phyloP scores from a whole-genome alignment of 2,329 filamentous ascomycete species.

The Ophiostoma pallidulum region DNA sequence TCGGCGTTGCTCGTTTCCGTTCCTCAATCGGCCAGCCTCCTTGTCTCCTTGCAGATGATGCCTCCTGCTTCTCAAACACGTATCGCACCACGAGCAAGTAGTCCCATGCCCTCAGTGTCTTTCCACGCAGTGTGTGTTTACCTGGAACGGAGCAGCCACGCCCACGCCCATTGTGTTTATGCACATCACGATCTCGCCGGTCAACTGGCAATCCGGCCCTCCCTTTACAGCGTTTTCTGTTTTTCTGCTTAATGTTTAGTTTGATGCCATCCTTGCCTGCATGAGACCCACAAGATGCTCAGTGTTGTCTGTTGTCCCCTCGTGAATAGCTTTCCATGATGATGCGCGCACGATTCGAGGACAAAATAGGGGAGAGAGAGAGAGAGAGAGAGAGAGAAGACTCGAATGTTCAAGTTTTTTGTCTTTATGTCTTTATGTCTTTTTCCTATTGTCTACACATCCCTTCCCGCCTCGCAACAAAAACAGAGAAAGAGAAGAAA shows the following conservation, averaged over 20 bases:
- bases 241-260: too few relatives aligned
- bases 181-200: background rate
- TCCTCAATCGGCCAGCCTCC: too few relatives aligned
- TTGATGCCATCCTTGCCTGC: too few relatives aligned
- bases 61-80: background rate
- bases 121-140: background rate
- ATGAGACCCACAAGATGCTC: too few relatives aligned
- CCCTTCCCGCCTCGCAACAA: background rate
- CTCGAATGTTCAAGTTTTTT: background rate
- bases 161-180: background rate
- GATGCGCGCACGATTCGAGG: too few relatives aligned
- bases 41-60: background rate
- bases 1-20: background rate
- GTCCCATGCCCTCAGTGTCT: background rate
- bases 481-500: background rate
- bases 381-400: too few relatives aligned
- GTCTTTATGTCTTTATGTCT: too few relatives aligned
- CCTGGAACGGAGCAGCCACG: background rate
- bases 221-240: too few relatives aligned
- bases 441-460: background rate
- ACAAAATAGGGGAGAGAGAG: too few relatives aligned
- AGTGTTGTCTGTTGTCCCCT: too few relatives aligned
- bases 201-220: too few relatives aligned
- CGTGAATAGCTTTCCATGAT: too few relatives aligned
- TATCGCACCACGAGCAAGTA: background rate